These are phyloP conservation scores for Phytophthora megakarya DNA, from an alignment of 352 stramenopile genomes.

Conservation along the genomic window DNA sequence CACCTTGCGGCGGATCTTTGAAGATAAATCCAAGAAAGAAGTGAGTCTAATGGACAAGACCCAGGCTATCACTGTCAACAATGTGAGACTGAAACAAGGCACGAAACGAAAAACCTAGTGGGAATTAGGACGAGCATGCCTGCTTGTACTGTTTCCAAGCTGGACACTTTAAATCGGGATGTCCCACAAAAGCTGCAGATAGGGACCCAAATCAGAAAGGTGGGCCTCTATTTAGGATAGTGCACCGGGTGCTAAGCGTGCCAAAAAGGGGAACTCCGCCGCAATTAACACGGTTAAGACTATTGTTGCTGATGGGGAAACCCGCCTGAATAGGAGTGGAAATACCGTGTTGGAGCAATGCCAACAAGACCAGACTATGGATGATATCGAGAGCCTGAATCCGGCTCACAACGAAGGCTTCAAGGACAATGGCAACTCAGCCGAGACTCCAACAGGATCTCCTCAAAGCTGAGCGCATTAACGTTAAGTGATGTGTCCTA, in stretches of 20 bases:
- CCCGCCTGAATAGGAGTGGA: conserved; percentile 1
- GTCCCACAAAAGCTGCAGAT: neutral
- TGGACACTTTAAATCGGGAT: conserved; percentile 12
- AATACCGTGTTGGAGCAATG: conserved; percentile 7
- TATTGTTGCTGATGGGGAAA: neutral
- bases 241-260: conserved; percentile 3
- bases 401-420: too few species aligned
- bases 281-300: conserved; percentile 20
- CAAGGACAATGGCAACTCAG: neutral
- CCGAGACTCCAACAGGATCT: neutral
- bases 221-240: conserved; percentile 4
- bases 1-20: conserved; percentile 4
- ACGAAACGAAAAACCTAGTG: conserved; percentile 1
- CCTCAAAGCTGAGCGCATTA: conserved; percentile 7
- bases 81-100: neutral
- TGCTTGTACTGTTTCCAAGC: conserved; percentile 17
- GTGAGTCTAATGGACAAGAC: conserved; percentile 1
- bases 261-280: neutral
- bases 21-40: conserved; percentile 21
- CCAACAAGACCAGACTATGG: neutral
- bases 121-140: neutral
- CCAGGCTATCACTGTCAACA: neutral
- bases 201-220: conserved; percentile 7
- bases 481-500: conserved; percentile 9
- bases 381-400: neutral